Percentiles rank a stretch among this genome's conserved stretches.
Evolutionary conservation across 2,329 filamentous ascomycete species (phyloP).

Genomic region (Colletotrichum sp.): DNA sequence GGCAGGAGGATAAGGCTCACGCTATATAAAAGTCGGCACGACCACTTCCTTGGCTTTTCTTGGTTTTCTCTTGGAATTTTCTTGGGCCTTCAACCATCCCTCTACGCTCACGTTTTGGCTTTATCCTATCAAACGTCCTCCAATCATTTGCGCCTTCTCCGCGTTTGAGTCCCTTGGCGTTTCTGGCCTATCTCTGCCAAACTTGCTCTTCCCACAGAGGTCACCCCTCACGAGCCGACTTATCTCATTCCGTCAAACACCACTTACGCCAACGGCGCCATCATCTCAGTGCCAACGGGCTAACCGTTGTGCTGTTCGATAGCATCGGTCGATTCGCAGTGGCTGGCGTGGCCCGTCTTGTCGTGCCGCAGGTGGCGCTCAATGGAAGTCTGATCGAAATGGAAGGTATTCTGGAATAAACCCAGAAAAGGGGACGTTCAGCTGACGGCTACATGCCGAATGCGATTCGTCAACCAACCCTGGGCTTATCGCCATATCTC

Average conservation of each 20-base stretch:
- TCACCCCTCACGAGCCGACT: neutral
- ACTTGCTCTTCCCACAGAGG: neutral
- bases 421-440: neutral
- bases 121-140: neutral
- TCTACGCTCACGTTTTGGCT: neutral
- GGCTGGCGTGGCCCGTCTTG: neutral
- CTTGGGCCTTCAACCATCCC: neutral
- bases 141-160: neutral
- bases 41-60: constrained; percentile 18
- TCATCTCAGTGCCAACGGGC: neutral
- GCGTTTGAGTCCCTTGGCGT: neutral
- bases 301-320: neutral
- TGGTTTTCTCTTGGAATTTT: constrained; percentile 16
- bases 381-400: neutral
- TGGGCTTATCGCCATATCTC: constrained; percentile 3
- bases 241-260: neutral
- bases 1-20: constrained; percentile 14
- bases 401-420: constrained; percentile 1
- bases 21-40: constrained; percentile 10
- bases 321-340: neutral
- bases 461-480: constrained; percentile 8
- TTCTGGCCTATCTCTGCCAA: constrained; percentile 4
- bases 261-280: neutral
- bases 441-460: neutral
- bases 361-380: neutral